Evolutionary conservation across 257 asterid genomes (phyloP), one percentile per base, ranked within the genome.

Genomic region (Solanum sejunctum): DNA sequence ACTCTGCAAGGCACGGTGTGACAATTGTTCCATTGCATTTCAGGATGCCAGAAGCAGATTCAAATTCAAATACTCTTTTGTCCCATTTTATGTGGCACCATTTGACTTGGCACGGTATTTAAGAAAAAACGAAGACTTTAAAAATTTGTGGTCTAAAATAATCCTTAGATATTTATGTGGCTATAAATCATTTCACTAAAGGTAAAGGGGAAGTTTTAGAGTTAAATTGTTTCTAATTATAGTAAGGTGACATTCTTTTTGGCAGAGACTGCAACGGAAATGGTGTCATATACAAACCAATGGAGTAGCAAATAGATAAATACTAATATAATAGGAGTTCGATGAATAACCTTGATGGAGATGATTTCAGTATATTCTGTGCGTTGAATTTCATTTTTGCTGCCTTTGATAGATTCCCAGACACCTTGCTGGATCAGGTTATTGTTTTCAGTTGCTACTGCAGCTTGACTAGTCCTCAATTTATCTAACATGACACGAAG

Each of bases 401-500:
- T 88, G 55, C 83, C 89, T 90, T 86, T 89, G 85, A 75, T 82
- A 47, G 93, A 86, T 80, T 80, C 91, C 8, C 83, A 61, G 54
- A 80, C 41, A 23, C 88, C 87, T 12, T 79, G 77, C 85, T 87
- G 90, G 56, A 89, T 75, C 85, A 85, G 86, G 75, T 85, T 89
- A 84, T 84, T 90, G 84, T 87, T 86, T 47, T 85, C 61, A 87
- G 88, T 81, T 64, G 89, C 88, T 85, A 83, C 64, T 85, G 81
- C 90, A 61, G 93, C 89, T 61, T 90, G 95, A 86, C 93, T 95
- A 51, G 78, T 87, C 56, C 99, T 92, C 88, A 93, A 86, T 90
- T 90, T 91, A 77, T 93, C 94, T 79, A 96, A 87, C 90, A 88
- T 81, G 83, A 87, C 90, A 85, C 98, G 98, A 63, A 94, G 98